Conservation (phyloP, 2,329 filamentous ascomycete genomes). For the Epichloe hybrida region DNA sequence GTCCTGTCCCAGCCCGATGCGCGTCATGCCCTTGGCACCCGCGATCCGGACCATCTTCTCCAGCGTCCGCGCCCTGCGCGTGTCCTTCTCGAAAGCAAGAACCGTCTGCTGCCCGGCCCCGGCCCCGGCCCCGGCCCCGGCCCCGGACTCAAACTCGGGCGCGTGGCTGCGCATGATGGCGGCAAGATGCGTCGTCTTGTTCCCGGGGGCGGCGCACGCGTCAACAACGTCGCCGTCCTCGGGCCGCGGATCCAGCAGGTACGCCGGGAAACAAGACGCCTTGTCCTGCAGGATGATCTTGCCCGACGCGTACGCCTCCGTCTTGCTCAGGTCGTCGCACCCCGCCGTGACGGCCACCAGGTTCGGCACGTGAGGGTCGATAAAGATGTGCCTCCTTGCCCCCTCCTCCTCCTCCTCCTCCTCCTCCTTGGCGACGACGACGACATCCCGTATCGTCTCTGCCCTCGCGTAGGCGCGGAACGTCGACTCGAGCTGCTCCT, state of each 20-base stretch:
- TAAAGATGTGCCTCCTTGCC: constrained; percentile 38
- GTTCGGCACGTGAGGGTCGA: constrained; percentile 75
- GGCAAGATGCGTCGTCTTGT: constrained; percentile 91
- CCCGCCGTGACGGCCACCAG: constrained; percentile 65
- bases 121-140: not conserved
- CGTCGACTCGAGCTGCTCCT: constrained; percentile 59
- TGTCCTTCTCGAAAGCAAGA: constrained; percentile 69
- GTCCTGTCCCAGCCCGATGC: constrained; percentile 61
- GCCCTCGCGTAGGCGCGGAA: constrained; percentile 53
- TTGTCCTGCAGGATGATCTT: constrained; percentile 89
- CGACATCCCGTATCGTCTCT: constrained; percentile 33
- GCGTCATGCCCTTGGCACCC: constrained; percentile 52
- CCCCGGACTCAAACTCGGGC: constrained; percentile 19
- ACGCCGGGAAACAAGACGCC: constrained; percentile 91
- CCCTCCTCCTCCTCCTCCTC: too few species aligned
- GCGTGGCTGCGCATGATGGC: constrained; percentile 47
- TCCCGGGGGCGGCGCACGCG: constrained; percentile 86
- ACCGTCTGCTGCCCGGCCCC: constrained; percentile 30
- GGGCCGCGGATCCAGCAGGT: constrained; percentile 57
- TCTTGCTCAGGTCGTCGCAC: constrained; percentile 55
- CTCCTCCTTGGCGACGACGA: constrained; percentile 29
- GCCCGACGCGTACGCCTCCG: constrained; percentile 59
- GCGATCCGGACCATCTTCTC: constrained; percentile 74
- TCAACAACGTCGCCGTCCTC: constrained; percentile 73
- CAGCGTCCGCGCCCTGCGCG: constrained; percentile 56